Evolutionary conservation across 371 early-diverging fungal species (phyloP), one percentile per base, ranked within the genome.

Genomic region (Parasitella parasitica): DNA sequence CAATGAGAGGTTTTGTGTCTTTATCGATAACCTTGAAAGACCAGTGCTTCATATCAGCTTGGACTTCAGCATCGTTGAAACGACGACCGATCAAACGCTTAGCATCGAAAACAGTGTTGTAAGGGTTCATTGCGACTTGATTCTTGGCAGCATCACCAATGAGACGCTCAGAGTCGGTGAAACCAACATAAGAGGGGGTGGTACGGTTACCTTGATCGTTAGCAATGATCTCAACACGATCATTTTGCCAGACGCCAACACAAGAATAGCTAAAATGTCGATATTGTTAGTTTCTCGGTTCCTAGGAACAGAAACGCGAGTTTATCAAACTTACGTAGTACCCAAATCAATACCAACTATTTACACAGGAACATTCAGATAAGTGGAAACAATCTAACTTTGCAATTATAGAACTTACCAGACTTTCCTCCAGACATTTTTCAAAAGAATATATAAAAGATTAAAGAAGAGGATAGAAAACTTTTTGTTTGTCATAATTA

Each of bases 81-180:
- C 93, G 93, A 74, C 97, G 91, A 86, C 97, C 97, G 76, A 98
- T 96, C 39, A 95, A 85, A 86, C 97, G 94, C 88, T 96, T 98
- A 67, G 92, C 96, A 73, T 95, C 96, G 77, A 94, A 98, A 51
- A 97, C 91, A 63, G 94, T 95, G 82, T 93, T 92, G 73, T 82
- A 74, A 51, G 90, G 90, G 82, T 91, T 89, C 90, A 91, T 86
- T 57, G 91, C 90, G 59, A 84, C 88, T 76, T 93, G 91, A 79
- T 93, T 90, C 83, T 90, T 91, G 62, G 94, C 95, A 60, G 93
- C 90, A 80, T 91, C 92, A 79, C 96, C 96, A 64, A 95, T 87
- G 41, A 93, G 82, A 82, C 93, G 88, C 77, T 90, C 93, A 60
- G 76, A 71, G 63, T 92, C 92, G 67, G 93, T 85, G 87, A 94